Evolutionary conservation across 306 rosid species (phyloP).

Genomic region (Mucuna pruriens): DNA sequence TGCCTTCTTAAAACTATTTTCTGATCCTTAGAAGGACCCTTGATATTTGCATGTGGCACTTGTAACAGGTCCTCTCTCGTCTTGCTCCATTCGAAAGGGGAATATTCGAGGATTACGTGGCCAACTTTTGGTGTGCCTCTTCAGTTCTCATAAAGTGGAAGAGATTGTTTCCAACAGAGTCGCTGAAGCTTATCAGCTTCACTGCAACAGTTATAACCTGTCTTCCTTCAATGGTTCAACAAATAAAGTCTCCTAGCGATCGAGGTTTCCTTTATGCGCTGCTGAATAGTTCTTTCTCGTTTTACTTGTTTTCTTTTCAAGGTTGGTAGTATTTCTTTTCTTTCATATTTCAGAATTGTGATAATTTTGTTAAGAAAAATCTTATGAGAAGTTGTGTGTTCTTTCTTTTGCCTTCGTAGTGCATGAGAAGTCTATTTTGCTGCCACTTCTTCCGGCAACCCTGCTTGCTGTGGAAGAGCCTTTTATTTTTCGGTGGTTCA

Average conservation of each 20-base stretch:
- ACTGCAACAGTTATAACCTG: conserved; percentile 68
- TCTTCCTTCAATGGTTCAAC: conserved; percentile 92
- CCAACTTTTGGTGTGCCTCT: conserved; percentile 94
- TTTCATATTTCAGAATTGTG: background rate
- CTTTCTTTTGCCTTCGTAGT: conserved; percentile 54
- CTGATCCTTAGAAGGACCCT: conserved; percentile 10
- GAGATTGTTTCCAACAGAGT: conserved; percentile 66
- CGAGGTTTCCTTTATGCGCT: conserved; percentile 83
- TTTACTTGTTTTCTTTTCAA: conserved; percentile 94
- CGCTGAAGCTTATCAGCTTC: conserved; percentile 74
- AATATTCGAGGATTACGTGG: conserved; percentile 92
- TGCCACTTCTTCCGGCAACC: conserved; percentile 91
- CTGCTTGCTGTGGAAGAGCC: conserved; percentile 86
- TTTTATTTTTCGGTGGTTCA: conserved; percentile 59
- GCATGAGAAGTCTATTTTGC: conserved; percentile 91
- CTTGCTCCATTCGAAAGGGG: conserved; percentile 98
- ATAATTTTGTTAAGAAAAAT: background rate
- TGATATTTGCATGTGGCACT: conserved; percentile 26
- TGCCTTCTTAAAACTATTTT: conserved; percentile 10
- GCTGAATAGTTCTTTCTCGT: conserved; percentile 80
- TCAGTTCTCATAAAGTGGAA: conserved; percentile 91
- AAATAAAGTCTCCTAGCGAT: conserved; percentile 75
- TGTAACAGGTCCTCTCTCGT: conserved; percentile 77
- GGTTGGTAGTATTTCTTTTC: conserved; percentile 49
- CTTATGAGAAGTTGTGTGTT: conserved; percentile 4